A percentile compares a stretch with the other conserved stretches of the same genome.
Evolutionary conservation across 441 rosid species (phyloP).

Genomic region (Flueggea neowawraea): DNA sequence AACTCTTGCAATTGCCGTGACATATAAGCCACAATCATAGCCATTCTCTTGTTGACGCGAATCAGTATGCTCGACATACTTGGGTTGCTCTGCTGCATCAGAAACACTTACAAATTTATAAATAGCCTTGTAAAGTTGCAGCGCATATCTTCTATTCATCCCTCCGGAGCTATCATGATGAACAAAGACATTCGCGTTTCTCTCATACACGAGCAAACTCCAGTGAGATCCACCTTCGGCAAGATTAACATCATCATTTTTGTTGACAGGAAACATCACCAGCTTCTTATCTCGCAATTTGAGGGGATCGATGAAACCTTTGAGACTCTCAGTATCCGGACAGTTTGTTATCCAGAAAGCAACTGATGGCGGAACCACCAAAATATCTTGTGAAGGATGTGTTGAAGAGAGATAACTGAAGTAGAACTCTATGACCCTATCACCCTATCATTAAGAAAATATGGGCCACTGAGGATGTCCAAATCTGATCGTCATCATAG

Average conservation of each 20-base stretch:
- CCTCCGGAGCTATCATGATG: conserved; percentile 70
- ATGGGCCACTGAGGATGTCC: conserved; percentile 55
- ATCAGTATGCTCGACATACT: conserved; percentile 34
- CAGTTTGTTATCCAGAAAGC: conserved; percentile 76
- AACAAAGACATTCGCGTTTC: conserved; percentile 49
- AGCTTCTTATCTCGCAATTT: conserved; percentile 39
- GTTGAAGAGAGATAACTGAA: conserved; percentile 58
- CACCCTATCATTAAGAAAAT: conserved; percentile 66
- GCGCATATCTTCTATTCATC: conserved; percentile 37
- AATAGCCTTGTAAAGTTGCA: conserved; percentile 39
- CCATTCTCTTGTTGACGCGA: conserved; percentile 74
- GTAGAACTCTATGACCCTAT: conserved; percentile 84
- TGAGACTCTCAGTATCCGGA: conserved; percentile 43
- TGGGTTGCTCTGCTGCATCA: conserved; percentile 9
- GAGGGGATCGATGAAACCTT: conserved; percentile 61
- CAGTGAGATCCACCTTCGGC: conserved; percentile 92
- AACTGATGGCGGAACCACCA: conserved; percentile 63
- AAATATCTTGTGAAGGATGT: conserved; percentile 42
- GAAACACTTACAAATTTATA: conserved; percentile 35
- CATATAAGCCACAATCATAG: conserved; percentile 68
- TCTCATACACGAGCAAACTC: conserved; percentile 72
- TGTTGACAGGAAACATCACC: conserved; percentile 72
- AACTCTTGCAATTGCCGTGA: conserved; percentile 52
- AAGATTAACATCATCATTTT: conserved; percentile 52
- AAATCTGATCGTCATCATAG: conserved; percentile 67